Evolutionary conservation across 1,284 basidiomycete species (phyloP), one percentile per base, ranked within the genome.

Genomic region (Ustilago vetiveriae): DNA sequence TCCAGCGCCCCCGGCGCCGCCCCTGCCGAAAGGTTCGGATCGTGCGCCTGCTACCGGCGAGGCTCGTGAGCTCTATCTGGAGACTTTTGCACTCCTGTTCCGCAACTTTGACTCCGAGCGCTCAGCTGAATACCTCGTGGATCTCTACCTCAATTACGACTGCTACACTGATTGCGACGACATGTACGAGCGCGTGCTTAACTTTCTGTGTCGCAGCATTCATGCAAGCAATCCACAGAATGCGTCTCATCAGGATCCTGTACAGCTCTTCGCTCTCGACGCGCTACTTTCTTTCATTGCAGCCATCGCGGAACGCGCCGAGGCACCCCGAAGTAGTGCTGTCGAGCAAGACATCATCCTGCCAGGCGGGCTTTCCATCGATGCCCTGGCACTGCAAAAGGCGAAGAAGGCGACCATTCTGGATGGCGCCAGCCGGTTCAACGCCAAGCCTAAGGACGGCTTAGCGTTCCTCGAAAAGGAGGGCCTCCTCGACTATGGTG

Each of bases 141-240:
- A 97, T 79, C 85, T 98, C 10, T 99, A 92, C 85, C 87, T 89
- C 57, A 98, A 98, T 82, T 98, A 96, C 82, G 96, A 99, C 82
- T 98, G 94, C 81, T 92, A 97, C 76, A 89, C 91, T 66, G 94
- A 98, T 78, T 94, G 92, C 82, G 94, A 98, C 84, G 94, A 98
- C 81, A 84, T 98, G 57, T 97, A 95, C 76, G 94, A 98, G 81
- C 86, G 91, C 8, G 83, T 98, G n/a, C 85, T 96, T 54, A 89
- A 90, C 19, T 98, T 98, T 83, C 84, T 97, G 65, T 92, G 81
- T 46, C 78, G 83, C 23, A 79, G 76, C 42, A 71, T 82, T 6
- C 71, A 70, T 23, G 67, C 62, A 5, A 45, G 54, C 48, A 67
- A 68, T n/a, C 17, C 75, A 92, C 90, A 90, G 91, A 30, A 89